Conservation (phyloP, 768 basidiomycete species). For the Auricularia sp. region DNA sequence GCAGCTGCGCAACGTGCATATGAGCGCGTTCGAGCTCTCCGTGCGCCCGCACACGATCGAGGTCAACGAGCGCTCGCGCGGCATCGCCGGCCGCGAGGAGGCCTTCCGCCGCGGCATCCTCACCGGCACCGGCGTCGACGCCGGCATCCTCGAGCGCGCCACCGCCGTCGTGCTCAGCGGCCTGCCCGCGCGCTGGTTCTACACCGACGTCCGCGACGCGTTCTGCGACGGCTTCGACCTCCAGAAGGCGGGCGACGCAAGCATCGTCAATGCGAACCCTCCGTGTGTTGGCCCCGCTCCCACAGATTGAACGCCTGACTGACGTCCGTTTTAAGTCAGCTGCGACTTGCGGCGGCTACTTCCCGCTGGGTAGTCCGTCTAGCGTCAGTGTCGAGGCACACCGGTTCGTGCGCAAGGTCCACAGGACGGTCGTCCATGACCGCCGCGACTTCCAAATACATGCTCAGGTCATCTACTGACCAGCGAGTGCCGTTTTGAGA, state of each 20-base stretch:
- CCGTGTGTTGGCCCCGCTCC: background rate
- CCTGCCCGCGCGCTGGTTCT: slow-evolving; percentile 32
- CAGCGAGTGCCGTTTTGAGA: too few species aligned
- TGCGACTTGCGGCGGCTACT: slow-evolving; percentile 4
- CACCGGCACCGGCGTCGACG: slow-evolving; percentile 40
- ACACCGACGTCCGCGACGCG: background rate
- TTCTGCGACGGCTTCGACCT: background rate
- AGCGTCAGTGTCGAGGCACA: slow-evolving; percentile 52
- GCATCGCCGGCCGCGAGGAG: slow-evolving; percentile 30
- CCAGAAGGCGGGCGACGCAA: background rate
- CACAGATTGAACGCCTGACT: background rate
- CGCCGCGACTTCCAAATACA: slow-evolving; percentile 34
- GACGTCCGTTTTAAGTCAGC: background rate
- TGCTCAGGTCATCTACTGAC: slow-evolving; percentile 43
- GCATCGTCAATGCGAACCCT: background rate
- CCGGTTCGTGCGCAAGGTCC: slow-evolving; percentile 50
- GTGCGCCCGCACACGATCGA: slow-evolving; percentile 8
- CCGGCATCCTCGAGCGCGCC: slow-evolving; percentile 38
- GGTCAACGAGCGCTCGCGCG: slow-evolving; percentile 22
- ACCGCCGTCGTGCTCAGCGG: slow-evolving; percentile 53
- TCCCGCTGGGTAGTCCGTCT: slow-evolving; percentile 37
- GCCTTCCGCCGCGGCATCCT: slow-evolving; percentile 28
- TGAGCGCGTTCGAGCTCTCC: slow-evolving; percentile 36
- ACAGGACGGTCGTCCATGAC: slow-evolving; percentile 41
- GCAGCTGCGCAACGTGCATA: slow-evolving; percentile 32